These are phyloP conservation scores for Podospora anserina DNA, from an alignment of 495 filamentous ascomycete species.

Conservation along the genomic window DNA sequence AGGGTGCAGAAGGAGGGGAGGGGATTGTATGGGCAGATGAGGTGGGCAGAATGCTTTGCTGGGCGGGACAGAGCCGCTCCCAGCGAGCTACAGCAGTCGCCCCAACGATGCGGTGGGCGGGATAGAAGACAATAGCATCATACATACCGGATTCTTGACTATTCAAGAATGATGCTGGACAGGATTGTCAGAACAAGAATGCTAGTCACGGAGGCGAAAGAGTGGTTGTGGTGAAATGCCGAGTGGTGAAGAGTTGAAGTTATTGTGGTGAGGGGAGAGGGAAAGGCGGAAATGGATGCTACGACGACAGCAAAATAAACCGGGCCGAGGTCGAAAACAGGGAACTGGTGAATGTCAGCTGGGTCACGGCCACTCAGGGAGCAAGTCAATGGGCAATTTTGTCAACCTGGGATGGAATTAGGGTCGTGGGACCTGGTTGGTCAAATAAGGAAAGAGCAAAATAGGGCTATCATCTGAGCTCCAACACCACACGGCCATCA, in stretches of 20 bases:
- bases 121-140: neutral
- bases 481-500: neutral
- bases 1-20: neutral
- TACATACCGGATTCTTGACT: slow-evolving; percentile 1
- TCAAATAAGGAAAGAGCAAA: neutral
- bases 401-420: neutral
- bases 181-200: neutral
- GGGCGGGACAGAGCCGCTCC: neutral
- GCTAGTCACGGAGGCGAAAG: neutral
- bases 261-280: neutral
- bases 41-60: neutral
- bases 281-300: neutral
- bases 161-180: neutral
- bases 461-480: neutral
- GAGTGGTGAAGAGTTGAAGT: neutral
- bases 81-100: neutral
- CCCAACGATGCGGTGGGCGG: neutral
- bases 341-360: neutral
- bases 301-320: neutral
- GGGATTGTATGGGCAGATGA: neutral
- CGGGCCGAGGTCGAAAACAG: neutral
- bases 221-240: neutral
- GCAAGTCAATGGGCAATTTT: neutral
- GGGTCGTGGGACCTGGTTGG: neutral
- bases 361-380: neutral